A percentile compares a stretch with the other conserved stretches of the same genome.
Evolutionary conservation across 2,329 filamentous ascomycete genomes (phyloP).

Genomic region (Calonectria hongkongensis): DNA sequence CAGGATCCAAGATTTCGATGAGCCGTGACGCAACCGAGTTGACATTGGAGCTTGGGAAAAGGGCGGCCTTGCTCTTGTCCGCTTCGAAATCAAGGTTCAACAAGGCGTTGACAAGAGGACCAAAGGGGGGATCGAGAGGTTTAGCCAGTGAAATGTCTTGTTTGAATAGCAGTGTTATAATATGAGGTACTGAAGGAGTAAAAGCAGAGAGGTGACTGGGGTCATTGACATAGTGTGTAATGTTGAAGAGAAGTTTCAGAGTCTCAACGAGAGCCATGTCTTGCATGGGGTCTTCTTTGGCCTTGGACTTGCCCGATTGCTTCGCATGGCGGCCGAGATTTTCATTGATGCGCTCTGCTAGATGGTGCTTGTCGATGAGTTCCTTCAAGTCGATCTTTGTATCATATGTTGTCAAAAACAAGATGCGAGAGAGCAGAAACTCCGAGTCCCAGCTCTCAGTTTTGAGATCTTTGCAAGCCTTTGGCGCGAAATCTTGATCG

Average conservation of each 20-base stretch:
- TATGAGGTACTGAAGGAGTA: conserved; percentile 78
- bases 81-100: conserved; percentile 84
- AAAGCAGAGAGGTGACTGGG: conserved; percentile 78
- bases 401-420: conserved; percentile 70
- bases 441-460: conserved; percentile 87
- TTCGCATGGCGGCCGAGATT: conserved; percentile 83
- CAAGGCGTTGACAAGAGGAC: conserved; percentile 85
- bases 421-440: conserved; percentile 78
- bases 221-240: conserved; percentile 79
- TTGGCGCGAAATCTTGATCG: conserved; percentile 72
- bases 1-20: conserved; percentile 80
- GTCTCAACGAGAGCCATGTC: conserved; percentile 89
- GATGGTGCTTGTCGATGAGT: conserved; percentile 65
- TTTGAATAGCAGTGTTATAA: conserved; percentile 82
- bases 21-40: conserved; percentile 78
- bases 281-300: conserved; percentile 75
- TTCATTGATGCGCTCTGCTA: conserved; percentile 76
- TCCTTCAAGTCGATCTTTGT: conserved; percentile 68
- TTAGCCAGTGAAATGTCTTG: conserved; percentile 74
- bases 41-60: conserved; percentile 80
- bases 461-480: conserved; percentile 82
- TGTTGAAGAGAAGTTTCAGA: conserved; percentile 91
- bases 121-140: conserved; percentile 83
- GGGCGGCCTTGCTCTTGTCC: conserved; percentile 69
- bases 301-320: conserved; percentile 56